Percentiles rank a stretch among this genome's conserved stretches.
Evolutionary conservation across 345 rosid species (phyloP).

Genomic region (Sonneratia alba): DNA sequence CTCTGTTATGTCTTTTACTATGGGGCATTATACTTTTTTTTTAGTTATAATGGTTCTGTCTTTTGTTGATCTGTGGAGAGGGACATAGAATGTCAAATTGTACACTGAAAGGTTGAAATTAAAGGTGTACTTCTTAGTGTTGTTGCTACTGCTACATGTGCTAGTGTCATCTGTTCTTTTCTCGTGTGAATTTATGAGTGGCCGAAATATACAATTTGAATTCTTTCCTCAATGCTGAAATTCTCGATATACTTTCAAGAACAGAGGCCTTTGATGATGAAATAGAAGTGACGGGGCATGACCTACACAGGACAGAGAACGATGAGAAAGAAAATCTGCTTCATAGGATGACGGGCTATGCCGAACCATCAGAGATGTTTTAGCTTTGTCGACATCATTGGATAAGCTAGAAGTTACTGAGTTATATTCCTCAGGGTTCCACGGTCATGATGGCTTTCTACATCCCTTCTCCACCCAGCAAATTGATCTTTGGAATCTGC

Average conservation of each 20-base stretch:
- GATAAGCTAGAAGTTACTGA: too few species aligned
- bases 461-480: too few species aligned
- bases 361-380: not conserved
- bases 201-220: too few species aligned
- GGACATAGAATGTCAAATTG: conserved; percentile 1
- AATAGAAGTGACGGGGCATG: not conserved
- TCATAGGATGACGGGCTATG: not conserved
- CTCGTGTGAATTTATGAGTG: too few species aligned
- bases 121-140: not conserved
- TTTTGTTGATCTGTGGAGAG: not conserved
- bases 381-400: too few species aligned
- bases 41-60: not conserved
- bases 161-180: not conserved
- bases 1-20: not conserved
- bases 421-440: too few species aligned
- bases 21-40: not conserved
- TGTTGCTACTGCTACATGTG: not conserved
- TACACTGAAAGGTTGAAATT: conserved; percentile 3
- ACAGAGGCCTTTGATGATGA: not conserved
- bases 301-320: not conserved
- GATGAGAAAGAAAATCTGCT: not conserved
- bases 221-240: too few species aligned
- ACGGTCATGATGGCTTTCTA: too few species aligned
- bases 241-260: not conserved
- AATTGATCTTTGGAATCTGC: too few species aligned